Evolutionary conservation across 495 filamentous ascomycete genomes (phyloP), one percentile per base, ranked within the genome.

Genomic region (Zalerion maritima): DNA sequence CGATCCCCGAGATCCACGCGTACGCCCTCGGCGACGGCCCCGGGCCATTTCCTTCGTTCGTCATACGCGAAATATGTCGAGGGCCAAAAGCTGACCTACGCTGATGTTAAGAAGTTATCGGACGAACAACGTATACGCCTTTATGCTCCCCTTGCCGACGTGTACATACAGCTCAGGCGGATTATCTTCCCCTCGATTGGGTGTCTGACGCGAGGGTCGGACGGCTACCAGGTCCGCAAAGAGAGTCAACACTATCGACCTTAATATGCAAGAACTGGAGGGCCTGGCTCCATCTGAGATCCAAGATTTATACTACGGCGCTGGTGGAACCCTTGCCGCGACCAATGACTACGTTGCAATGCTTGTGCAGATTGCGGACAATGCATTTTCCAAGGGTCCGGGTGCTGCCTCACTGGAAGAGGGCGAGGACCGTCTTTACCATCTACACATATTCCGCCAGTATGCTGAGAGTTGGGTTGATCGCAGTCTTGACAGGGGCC

Each of bases 61-160:
- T 40, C 14, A 40, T 40, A 19, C 34, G 35, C 37, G 13, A 40
- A n/a, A 35, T 40, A 36, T 20, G 27, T 40, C 12, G 37, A 40
- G 15, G 37, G 37, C 32, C 26, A 18, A 24, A 35, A 31, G 34
- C 28, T 40, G 11, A 25, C 37, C 22, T 14, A 40, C 25, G 28
- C 34, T 11, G 27, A 32, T n/a, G 13, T 36, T 12, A 37, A 25
- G 22, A 32, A 6, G 20, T 33, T 40, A 16, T 40, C 37, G 21
- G 37, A 40, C 20, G 32, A 30, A 18, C 32, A 40, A 21, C 37
- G 34, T 24, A 36, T 22, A 32, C 18, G 26, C 14, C 27, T 37
- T 11, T 34, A 30, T 14, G 29, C 25, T 6, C 31, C 37, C 21
- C 37, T 40, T 19, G 37, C 33, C 22, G 20, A 37, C 27, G 21